Base-by-base conservation (phyloP, 2,329 filamentous ascomycete genomes). In the Calonectria pteridis region DNA sequence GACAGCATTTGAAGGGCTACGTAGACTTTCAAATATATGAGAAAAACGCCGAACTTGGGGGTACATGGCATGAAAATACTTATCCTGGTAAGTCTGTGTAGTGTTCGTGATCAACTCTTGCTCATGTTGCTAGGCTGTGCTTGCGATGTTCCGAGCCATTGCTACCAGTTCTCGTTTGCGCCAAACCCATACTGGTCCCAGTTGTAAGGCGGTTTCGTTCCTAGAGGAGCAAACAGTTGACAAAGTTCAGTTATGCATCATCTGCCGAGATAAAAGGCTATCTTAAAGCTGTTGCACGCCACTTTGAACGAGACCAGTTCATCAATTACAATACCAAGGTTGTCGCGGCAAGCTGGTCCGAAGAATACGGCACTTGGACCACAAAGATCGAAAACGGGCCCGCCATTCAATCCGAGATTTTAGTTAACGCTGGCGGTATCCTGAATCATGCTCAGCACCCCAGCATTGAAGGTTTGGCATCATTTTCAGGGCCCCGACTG, bases 1-100 rank as follows among this genome's bases (percentile, higher is more conserved):
- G 71, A 13, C 72, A 69, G 6, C 67, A 79, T 53, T 43, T 79
- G n/a, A 67, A 58, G 28, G 66, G 72, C 18, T 72, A 73, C 62
- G 73, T 79, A 10, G 73, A 79, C 23, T 78, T 79, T 43, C 66
- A 77, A 4, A 74, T 88, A 1, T 87, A 86, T 63, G 86, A 88
- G 77, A 87, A 88, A 76, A 87, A 87, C 66, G 28, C 78, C 1
- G 85, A 86, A 50, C 80, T 88, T 0, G 83, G 83, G 6, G 87
- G 87, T 3, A 88, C 87, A 6, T 88, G 87, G 86, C 84, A 79
- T 49, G 86, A 87, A 73, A 88, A 88, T 51, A 58, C 46, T 10
- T 76, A 76, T 59, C 74, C 74, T 50, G 74, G 74, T 74, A 31
- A 35, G 18, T 67, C 23, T 80, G 9, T 10, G 46, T 14, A 50